phyloP scores from a whole-genome alignment of 345 rosid genomes.

The Rhizophora apiculata region DNA sequence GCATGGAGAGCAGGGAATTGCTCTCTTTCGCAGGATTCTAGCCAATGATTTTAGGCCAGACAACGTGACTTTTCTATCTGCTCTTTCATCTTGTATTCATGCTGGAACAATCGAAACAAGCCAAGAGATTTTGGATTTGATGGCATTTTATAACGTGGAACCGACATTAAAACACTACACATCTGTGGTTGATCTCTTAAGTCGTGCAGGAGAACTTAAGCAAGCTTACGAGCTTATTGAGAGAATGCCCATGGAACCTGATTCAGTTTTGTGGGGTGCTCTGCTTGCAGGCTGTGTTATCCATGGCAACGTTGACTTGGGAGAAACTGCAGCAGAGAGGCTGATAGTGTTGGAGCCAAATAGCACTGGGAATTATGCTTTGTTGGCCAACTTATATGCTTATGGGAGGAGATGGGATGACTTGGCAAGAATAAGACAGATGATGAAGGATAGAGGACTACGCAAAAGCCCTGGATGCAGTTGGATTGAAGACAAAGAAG shows the following conservation, averaged over 20 bases:
- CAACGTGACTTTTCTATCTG: constrained; percentile 22
- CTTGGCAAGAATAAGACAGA: constrained; percentile 16
- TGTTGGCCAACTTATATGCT: constrained; percentile 25
- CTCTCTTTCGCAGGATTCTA: constrained; percentile 18
- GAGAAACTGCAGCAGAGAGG: constrained; percentile 20
- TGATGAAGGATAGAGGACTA: constrained; percentile 19
- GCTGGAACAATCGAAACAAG: constrained; percentile 21
- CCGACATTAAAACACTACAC: constrained; percentile 27
- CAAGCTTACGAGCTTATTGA: constrained; percentile 20
- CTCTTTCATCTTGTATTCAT: constrained; percentile 25
- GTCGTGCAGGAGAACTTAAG: constrained; percentile 23
- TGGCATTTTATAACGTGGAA: constrained; percentile 12
- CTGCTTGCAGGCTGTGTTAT: constrained; percentile 29
- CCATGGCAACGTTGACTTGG: constrained; percentile 17
- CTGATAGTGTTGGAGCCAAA: constrained; percentile 26
- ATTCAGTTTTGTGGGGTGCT: constrained; percentile 29
- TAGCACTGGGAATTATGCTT: constrained; percentile 19
- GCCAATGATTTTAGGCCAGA: constrained; percentile 16
- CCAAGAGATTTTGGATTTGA: constrained; percentile 12
- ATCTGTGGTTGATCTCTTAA: constrained; percentile 25
- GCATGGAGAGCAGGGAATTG: constrained; percentile 22
- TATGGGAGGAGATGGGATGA: constrained; percentile 19
- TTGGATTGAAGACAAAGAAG: constrained; percentile 24
- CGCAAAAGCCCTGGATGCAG: constrained; percentile 31
- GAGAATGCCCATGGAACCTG: constrained; percentile 22